Percentiles rank a stretch among this genome's conserved stretches.
These are phyloP conservation scores for Mrakia frigida DNA, from an alignment of 768 basidiomycete species.

Conservation along the genomic window DNA sequence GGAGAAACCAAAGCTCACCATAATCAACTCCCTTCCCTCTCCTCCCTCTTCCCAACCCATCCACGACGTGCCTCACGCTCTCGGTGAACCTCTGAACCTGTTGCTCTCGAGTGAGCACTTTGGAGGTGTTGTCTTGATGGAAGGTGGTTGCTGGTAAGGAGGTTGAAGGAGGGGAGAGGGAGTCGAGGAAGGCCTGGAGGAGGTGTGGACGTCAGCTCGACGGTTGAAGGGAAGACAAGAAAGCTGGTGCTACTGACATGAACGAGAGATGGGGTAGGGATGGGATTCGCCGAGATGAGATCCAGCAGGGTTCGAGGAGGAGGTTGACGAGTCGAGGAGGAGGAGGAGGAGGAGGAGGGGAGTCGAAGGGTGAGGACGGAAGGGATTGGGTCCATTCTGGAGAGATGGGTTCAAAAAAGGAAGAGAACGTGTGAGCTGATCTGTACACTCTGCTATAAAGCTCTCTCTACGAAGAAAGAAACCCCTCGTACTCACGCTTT, in stretches of 20 bases:
- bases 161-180: slow-evolving; percentile 15
- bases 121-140: not conserved
- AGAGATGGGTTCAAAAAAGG: not conserved
- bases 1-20: not conserved
- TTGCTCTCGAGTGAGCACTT: not conserved
- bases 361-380: not conserved
- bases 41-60: slow-evolving; percentile 6
- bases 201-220: not conserved
- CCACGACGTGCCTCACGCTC: not conserved
- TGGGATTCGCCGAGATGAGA: not conserved
- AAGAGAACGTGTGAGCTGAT: not conserved
- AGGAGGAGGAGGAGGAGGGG: not conserved
- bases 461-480: not conserved
- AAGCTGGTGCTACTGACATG: not conserved
- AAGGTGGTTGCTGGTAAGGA: not conserved
- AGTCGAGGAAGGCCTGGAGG: slow-evolving; percentile 15
- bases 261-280: not conserved
- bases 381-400: slow-evolving; percentile 6
- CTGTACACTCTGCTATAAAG: no score
- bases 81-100: not conserved
- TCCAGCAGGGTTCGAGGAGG: not conserved
- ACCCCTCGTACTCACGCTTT: not conserved
- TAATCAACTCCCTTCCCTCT: slow-evolving; percentile 8
- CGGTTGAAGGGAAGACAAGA: not conserved
- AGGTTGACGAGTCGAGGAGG: not conserved